Evolutionary conservation across 306 rosid genomes (phyloP).

Genomic region (Citrullus mucosospermus): DNA sequence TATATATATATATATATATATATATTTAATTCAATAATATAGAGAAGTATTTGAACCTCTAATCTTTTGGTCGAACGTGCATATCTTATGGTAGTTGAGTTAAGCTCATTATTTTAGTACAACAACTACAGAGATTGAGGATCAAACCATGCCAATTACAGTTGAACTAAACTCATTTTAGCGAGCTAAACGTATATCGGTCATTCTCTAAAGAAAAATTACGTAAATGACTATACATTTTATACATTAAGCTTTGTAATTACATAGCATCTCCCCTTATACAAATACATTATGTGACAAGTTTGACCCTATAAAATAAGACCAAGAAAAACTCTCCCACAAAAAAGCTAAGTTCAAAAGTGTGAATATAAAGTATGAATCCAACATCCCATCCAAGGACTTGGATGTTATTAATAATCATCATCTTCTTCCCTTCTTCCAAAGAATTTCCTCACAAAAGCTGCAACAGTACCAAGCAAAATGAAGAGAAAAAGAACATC

Average conservation of each 20-base stretch:
- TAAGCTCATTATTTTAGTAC: too few species aligned
- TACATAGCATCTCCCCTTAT: neutral
- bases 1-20: too few species aligned
- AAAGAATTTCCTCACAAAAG: slow-evolving; percentile 54
- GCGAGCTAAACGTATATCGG: too few species aligned
- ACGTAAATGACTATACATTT: neutral
- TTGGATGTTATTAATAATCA: slow-evolving; percentile 2
- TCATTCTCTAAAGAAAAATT: too few species aligned
- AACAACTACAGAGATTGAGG: too few species aligned
- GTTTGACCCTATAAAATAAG: neutral
- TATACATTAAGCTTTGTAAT: neutral
- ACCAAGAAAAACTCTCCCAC: neutral
- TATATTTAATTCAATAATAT: too few species aligned
- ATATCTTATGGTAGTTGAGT: too few species aligned
- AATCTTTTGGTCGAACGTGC: too few species aligned
- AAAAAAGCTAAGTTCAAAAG: neutral
- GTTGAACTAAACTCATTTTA: too few species aligned
- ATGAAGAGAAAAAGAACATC: slow-evolving; percentile 44
- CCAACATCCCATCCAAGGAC: neutral
- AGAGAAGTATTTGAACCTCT: too few species aligned
- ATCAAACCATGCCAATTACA: too few species aligned
- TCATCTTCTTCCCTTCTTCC: slow-evolving; percentile 41
- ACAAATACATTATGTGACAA: neutral
- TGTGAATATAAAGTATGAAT: neutral
- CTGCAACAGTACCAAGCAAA: slow-evolving; percentile 70